Base-by-base conservation (phyloP, 78 protist genomes). In the Dictyostelium citrinum region DNA sequence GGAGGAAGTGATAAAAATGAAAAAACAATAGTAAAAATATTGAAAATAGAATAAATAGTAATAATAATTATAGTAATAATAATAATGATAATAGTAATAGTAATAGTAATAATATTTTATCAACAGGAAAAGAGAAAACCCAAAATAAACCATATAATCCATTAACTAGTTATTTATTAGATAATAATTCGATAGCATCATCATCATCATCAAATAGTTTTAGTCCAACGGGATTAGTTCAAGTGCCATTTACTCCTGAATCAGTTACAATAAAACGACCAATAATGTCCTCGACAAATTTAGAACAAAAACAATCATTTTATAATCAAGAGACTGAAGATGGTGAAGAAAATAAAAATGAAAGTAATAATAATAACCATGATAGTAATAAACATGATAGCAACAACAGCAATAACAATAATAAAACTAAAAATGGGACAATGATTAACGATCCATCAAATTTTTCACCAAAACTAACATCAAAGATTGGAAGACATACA, bases 171-270 rank as follows among this genome's bases (percentile, higher is more conserved):
- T 43, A 75, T 75, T 8, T 41, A 35, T 31, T n/a, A n/a, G 61
- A 75, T 41, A 75, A n/a, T 43, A 35, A 75, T n/a, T 43, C 39
- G n/a, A 75, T 75, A 39, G 81, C 81, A 75, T 35, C 81, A n/a
- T 35, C 51, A 39, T 74, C 80, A 41, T n/a, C 43, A 39, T 39
- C 80, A 0, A 75, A 75, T 33, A 41, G 46, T 43, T 39, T 39
- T 43, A 75, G 81, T 41, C 81, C 81, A 17, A 10, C 81, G 9
- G 33, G 81, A 39, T 17, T 70, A 14, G 77, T 70, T 29, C 81
- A 75, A n/a, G 3, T 4, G 22, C 81, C 81, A 9, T n/a, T 22
- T n/a, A 75, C 81, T 41, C 81, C 81, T 3, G 81, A 75, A 11
- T n/a, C 29, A 17, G 41, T 75, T 10, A 75, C 49, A 12, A 75